Evolutionary conservation across 805 yeast genomes (phyloP).

Genomic region (Myxozyma nipponensis): DNA sequence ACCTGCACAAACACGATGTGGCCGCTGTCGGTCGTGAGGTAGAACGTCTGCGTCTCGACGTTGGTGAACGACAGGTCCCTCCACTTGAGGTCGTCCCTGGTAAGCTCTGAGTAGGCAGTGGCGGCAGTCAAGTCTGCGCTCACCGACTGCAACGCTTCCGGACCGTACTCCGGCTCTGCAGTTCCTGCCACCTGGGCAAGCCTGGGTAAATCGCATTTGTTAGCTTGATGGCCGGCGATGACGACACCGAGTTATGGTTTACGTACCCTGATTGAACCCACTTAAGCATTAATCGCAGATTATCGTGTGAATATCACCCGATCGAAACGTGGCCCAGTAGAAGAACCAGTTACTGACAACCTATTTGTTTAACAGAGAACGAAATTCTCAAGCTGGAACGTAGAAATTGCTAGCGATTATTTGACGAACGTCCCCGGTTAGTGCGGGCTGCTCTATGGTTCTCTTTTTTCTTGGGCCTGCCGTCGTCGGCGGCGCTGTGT

Average conservation of each 20-base stretch:
- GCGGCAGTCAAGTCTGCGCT: conserved; percentile 53
- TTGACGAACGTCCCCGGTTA: no score
- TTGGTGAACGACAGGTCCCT: conserved; percentile 70
- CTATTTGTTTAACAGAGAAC: no score
- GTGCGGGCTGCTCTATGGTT: no score
- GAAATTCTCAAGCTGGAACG: no score
- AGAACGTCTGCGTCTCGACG: conserved; percentile 94
- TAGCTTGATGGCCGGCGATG: background rate
- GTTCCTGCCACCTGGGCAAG: conserved; percentile 94
- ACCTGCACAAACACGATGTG: conserved; percentile 75
- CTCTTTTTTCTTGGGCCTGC: no score
- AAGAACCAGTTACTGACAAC: no score
- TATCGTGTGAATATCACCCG: no score
- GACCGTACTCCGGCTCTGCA: conserved; percentile 96
- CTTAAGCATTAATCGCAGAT: conserved; percentile 69
- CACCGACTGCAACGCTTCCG: conserved; percentile 85
- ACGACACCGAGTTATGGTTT: no score
- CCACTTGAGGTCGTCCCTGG: conserved; percentile 72
- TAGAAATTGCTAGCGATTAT: no score
- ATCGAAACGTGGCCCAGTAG: no score
- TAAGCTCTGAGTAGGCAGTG: conserved; percentile 58
- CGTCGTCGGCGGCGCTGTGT: no score
- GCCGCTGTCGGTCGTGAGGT: conserved; percentile 62
- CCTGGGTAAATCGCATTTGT: conserved; percentile 40
- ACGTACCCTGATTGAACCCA: conserved; percentile 68